Evolutionary conservation across 2,329 filamentous ascomycete species (phyloP).

Genomic region (Tolypocladium guangdongense): DNA sequence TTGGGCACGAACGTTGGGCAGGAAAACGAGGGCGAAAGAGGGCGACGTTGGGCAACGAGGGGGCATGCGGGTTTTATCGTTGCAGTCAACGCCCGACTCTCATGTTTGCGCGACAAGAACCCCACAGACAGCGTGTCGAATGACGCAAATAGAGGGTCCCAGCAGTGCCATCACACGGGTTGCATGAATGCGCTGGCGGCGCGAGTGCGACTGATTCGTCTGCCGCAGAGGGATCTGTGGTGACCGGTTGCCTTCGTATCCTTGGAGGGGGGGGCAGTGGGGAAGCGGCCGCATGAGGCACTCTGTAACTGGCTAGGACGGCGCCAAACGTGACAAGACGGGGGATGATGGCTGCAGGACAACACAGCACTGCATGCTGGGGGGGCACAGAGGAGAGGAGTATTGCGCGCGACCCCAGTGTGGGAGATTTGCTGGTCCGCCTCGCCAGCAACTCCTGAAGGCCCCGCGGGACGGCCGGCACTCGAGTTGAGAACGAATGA

Average conservation of each 20-base stretch:
- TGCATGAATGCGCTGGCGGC: conserved; percentile 37
- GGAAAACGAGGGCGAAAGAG: conserved; percentile 19
- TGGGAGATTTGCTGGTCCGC: background rate
- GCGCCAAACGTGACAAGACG: conserved; percentile 21
- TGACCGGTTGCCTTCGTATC: conserved; percentile 27
- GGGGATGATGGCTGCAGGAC: conserved; percentile 33
- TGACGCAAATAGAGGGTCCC: conserved; percentile 5
- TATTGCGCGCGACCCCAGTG: background rate
- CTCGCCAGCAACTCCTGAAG: background rate
- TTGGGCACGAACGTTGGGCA: conserved; percentile 32
- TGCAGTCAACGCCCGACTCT: conserved; percentile 17
- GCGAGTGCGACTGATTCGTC: conserved; percentile 25
- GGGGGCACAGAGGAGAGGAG: background rate
- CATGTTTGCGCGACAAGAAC: conserved; percentile 5
- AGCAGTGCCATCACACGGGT: conserved; percentile 31
- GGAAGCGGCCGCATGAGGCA: conserved; percentile 23
- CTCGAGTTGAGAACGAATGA: background rate
- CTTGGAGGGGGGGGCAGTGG: conserved; percentile 17
- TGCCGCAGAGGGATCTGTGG: conserved; percentile 19
- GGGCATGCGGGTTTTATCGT: conserved; percentile 40
- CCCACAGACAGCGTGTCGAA: conserved; percentile 12
- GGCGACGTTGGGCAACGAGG: conserved; percentile 28
- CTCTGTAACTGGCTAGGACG: conserved; percentile 24
- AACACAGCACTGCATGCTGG: conserved; percentile 30
- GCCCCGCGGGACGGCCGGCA: background rate